Evolutionary conservation across 1,139 yeast species (phyloP).

Genomic region (Wickerhamomyces sp.): DNA sequence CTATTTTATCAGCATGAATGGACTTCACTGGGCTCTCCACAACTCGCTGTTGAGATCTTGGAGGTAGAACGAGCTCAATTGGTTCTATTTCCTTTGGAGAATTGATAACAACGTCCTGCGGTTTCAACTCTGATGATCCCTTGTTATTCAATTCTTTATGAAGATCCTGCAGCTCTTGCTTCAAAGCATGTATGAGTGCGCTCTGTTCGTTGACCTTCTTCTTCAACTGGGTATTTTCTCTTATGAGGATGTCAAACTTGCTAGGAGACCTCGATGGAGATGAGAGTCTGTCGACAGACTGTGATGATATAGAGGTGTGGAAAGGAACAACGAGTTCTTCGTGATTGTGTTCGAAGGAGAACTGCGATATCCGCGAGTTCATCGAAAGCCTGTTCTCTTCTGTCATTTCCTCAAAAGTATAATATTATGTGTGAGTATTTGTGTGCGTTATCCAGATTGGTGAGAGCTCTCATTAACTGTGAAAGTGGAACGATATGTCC

Average conservation of each 20-base stretch:
- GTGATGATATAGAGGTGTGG: not conserved
- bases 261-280: conserved; percentile 7
- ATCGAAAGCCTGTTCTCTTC: conserved; percentile 12
- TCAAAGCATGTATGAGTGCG: conserved; percentile 1
- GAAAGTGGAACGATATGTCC: no score
- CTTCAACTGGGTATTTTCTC: conserved; percentile 6
- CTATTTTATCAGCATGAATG: no score
- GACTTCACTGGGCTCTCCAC: no score
- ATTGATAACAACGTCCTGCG: not conserved
- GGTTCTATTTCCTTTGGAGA: not conserved
- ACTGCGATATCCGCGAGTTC: conserved; percentile 18
- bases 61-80: conserved; percentile 11
- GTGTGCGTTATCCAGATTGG: no score
- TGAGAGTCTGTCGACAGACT: conserved; percentile 4
- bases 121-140: not conserved
- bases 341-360: conserved; percentile 18
- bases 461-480: no score
- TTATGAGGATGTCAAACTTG: conserved; percentile 1
- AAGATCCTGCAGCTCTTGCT: conserved; percentile 1
- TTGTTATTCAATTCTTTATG: not conserved
- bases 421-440: no score
- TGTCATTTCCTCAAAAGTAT: not conserved
- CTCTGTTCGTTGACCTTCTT: conserved; percentile 4
- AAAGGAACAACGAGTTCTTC: conserved; percentile 3
- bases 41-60: no score